A percentile compares a stretch with the other conserved stretches of the same genome.
Evolutionary conservation across 2,329 filamentous ascomycete species (phyloP).

Genomic region (Arthroderma sp.): DNA sequence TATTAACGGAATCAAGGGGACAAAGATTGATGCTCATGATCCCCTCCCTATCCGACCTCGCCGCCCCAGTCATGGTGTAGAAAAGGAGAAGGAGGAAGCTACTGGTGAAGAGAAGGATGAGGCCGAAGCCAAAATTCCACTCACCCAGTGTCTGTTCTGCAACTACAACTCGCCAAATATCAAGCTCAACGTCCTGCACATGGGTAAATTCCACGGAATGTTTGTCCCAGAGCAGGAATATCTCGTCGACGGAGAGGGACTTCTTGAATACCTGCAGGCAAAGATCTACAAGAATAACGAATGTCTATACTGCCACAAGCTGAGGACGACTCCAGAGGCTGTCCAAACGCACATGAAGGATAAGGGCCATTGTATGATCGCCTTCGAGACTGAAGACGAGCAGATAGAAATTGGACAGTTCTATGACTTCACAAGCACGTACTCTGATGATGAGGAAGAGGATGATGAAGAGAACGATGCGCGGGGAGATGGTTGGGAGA

Average conservation of each 20-base stretch:
- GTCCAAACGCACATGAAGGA: slow-evolving; percentile 96
- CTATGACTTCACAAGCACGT: slow-evolving; percentile 93
- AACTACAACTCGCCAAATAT: slow-evolving; percentile 69
- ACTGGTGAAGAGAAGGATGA: slow-evolving; percentile 24
- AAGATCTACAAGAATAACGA: slow-evolving; percentile 71
- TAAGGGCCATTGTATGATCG: slow-evolving; percentile 93
- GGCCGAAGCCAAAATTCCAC: slow-evolving; percentile 30
- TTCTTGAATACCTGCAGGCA: slow-evolving; percentile 64
- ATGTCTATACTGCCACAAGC: slow-evolving; percentile 78
- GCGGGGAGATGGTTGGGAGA: slow-evolving; percentile 80
- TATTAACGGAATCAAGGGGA: slow-evolving; percentile 61
- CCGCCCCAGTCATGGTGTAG: slow-evolving; percentile 31
- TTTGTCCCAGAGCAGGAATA: slow-evolving; percentile 87
- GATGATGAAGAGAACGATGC: slow-evolving; percentile 42
- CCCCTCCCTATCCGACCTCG: slow-evolving; percentile 30
- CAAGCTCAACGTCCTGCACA: slow-evolving; percentile 69
- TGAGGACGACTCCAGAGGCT: slow-evolving; percentile 64
- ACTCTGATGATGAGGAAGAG: slow-evolving; percentile 60
- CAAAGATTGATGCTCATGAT: slow-evolving; percentile 44
- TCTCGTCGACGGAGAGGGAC: slow-evolving; percentile 66
- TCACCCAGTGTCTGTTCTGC: slow-evolving; percentile 70
- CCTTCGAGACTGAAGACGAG: slow-evolving; percentile 75
- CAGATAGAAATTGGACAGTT: slow-evolving; percentile 91
- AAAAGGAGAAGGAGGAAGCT: slow-evolving; percentile 20
- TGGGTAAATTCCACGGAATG: slow-evolving; percentile 88